phyloP scores from a whole-genome alignment of 164 flowering plant species.

The Chimonanthus praecox region DNA sequence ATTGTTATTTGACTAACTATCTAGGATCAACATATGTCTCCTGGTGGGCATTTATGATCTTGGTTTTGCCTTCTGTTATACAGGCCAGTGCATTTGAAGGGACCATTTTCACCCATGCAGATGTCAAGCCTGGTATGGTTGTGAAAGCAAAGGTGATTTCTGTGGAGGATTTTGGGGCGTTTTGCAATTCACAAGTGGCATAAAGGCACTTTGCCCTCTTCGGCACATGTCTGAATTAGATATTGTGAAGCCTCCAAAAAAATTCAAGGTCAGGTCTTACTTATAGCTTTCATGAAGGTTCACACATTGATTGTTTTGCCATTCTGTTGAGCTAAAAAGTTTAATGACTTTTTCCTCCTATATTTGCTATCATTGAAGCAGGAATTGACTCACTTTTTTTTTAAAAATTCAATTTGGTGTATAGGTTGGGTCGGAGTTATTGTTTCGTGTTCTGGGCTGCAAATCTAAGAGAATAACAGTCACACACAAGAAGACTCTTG shows the following conservation, averaged over 20 bases:
- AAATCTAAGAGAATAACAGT: slow-evolving; percentile 94
- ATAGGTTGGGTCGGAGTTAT: slow-evolving; percentile 83
- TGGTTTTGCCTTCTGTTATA: not conserved
- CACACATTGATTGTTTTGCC: not conserved
- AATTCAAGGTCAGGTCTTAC: slow-evolving; percentile 60
- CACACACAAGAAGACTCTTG: slow-evolving; percentile 94
- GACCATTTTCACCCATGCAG: slow-evolving; percentile 76
- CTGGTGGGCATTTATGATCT: not conserved
- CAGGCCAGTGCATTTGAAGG: slow-evolving; percentile 93
- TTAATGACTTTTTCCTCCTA: not conserved
- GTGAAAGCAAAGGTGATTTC: slow-evolving; percentile 71
- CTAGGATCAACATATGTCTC: not conserved
- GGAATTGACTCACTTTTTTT: not conserved
- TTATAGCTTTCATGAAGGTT: not conserved
- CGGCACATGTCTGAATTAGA: slow-evolving; percentile 96
- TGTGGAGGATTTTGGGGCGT: slow-evolving; percentile 74
- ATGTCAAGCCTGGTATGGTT: slow-evolving; percentile 95
- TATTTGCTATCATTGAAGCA: not conserved
- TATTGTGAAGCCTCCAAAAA: slow-evolving; percentile 70
- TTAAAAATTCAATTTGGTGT: not conserved
- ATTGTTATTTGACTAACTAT: not conserved
- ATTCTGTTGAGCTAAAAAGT: not conserved
- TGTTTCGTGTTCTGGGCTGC: slow-evolving; percentile 91
- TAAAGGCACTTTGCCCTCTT: slow-evolving; percentile 96
- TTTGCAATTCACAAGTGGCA: slow-evolving; percentile 78